A percentile compares a stretch with the other conserved stretches of the same genome.
Conservation (phyloP, 2,329 filamentous ascomycete species). For the Akanthomyces uredinophilus region DNA sequence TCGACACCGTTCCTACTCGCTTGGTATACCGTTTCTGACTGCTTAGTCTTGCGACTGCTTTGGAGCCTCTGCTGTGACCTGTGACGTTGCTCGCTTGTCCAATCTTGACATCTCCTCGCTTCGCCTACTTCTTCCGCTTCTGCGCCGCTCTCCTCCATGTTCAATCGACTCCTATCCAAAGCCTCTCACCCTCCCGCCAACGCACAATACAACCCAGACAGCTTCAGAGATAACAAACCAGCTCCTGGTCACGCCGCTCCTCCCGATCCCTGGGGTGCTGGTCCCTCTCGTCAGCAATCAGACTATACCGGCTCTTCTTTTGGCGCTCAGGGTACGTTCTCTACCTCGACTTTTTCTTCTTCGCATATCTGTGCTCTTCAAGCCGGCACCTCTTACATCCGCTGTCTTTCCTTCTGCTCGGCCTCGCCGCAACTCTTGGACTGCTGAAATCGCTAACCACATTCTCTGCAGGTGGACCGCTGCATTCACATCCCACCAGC, state of each 20-base stretch:
- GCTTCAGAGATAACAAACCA: conserved; percentile 9
- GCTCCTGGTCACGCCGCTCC: conserved; percentile 4
- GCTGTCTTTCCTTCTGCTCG: not conserved
- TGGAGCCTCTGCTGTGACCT: not conserved
- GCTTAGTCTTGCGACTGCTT: not conserved
- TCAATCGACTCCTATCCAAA: conserved; percentile 30
- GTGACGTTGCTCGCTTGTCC: not conserved
- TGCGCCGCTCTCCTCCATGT: conserved; percentile 29
- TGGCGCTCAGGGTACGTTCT: not conserved
- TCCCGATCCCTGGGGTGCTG: conserved; percentile 1
- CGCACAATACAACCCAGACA: conserved; percentile 14
- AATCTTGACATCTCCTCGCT: not conserved
- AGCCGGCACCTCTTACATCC: not conserved
- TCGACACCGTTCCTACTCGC: not conserved
- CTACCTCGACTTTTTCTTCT: not conserved
- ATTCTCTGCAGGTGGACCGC: conserved; percentile 4
- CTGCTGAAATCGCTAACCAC: not conserved
- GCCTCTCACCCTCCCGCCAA: conserved; percentile 19
- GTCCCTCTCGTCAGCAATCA: conserved; percentile 3
- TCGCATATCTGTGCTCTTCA: not conserved
- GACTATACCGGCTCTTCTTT: conserved; percentile 1
- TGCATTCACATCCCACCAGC: conserved; percentile 18
- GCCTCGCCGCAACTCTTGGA: not conserved
- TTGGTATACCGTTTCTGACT: not conserved
- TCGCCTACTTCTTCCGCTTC: not conserved